These are phyloP conservation scores for Lavandula angustifolia DNA, from an alignment of 257 asterid genomes.

Conservation along the genomic window DNA sequence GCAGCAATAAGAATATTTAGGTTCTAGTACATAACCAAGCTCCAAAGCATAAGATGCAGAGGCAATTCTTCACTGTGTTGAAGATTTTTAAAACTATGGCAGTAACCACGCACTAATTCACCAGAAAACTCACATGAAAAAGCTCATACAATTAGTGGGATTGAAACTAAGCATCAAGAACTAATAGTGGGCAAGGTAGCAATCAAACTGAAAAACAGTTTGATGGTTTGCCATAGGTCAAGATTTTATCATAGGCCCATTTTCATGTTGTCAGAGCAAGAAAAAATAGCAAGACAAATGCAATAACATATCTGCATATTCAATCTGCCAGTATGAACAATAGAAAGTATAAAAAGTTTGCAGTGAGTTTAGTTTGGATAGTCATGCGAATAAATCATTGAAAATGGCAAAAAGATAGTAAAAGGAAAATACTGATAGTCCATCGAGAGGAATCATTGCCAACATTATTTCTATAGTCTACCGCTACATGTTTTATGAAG, in stretches of 20 bases:
- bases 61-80: no score
- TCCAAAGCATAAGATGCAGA: no score
- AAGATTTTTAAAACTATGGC: no score
- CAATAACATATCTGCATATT: not conserved
- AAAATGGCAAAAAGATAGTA: not conserved
- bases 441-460: not conserved
- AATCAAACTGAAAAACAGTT: not conserved
- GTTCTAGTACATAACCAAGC: no score
- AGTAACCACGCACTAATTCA: no score
- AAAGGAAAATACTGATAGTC: not conserved
- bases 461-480: not conserved
- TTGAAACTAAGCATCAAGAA: constrained; percentile 11
- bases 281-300: not conserved
- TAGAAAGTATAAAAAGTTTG: not conserved
- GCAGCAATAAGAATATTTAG: no score
- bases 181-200: not conserved
- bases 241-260: no score
- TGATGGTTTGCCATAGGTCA: not conserved
- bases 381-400: not conserved
- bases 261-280: not conserved
- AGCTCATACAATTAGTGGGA: not conserved
- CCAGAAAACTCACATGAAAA: no score
- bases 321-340: not conserved
- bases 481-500: no score
- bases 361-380: not conserved